Base-by-base conservation (phyloP, 2,329 filamentous ascomycete species). In the Cercospora sp. region DNA sequence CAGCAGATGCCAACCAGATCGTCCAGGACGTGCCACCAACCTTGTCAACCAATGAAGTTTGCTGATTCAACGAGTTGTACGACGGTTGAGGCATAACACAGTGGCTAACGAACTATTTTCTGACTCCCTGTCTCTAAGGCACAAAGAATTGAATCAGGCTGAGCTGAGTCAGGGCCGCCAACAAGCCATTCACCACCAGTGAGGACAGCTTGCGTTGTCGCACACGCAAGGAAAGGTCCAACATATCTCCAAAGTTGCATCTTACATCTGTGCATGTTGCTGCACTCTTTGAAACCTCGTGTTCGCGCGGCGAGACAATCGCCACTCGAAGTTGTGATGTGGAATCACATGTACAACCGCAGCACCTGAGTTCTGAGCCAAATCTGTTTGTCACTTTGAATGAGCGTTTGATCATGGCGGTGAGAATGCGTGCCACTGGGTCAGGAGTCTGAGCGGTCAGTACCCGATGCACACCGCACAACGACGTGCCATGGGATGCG, bases 51-150 rank as follows among this genome's bases (percentile, higher is more conserved):
- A 32, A 37, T 60, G 60, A 65, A 68, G 63, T 59, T 63, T 68
- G 32, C 63, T 58, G 18, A 30, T 16, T 24, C 24, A n/a, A 58
- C 9, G 32, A 59, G 34, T 59, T 45, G 32, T 24, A 59, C 51
- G 7, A 43, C 24, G 16, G n/a, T 18, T 32, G 28, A 37, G 18
- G n/a, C 16, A 59, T 9, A 32, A 37, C 30, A 59, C 55, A 59
- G 32, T 16, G 28, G 32, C 18, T 24, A 59, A n/a, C n/a, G 16
- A 24, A 18, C 30, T 24, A 37, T 8, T 37, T 37, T 26, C 37
- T 70, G 53, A 72, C 21, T 67, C 68, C 8, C 71, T 67, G 72
- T 87, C 85, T 94, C 94, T 98, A 61, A 98, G 81, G 24, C 49
- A 55, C 49, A 55, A 55, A 55, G 49, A 7, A 55, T 30, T 55